Evolutionary conservation across 1,139 yeast species (phyloP), one percentile per base, ranked within the genome.

Genomic region (Nakaseomyces kungkrabaensis): DNA sequence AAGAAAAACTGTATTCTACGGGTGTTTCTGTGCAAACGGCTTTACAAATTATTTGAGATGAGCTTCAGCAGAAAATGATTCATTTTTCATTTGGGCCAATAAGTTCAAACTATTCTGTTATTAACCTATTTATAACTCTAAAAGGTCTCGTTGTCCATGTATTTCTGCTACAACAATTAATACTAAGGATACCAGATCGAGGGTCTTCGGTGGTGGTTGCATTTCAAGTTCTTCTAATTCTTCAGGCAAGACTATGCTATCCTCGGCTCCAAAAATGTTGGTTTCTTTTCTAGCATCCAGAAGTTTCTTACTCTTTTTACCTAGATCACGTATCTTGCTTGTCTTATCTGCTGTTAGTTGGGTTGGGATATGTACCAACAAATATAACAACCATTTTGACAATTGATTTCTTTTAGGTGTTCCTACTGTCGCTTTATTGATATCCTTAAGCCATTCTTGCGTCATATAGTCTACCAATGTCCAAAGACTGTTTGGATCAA

Each of bases 321-420:
- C 67, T 32, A 63, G 46, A 25, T 54, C 58, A 47, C 68, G 53
- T 31, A 64, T 36, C 4, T 52, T 51, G 48, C 67, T 63, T 4
- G 56, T 54, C 25, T 56, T 52, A 1, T 51, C 59, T 4, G 67
- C 64, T 7, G 61, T 57, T n/a, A 63, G 24, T 10, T 53, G 51
- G 3, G 42, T 46, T 3, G 65, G 65, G n/a, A 63, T 45, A 48
- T 59, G 59, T 9, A 62, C 29, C 8, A 64, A 43, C 3, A 58
- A 50, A 48, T 60, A 63, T 7, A 64, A 49, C 10, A 62, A 50
- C 68, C 68, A 65, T 46, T 56, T 54, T 1, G 54, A 51, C 13
- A 63, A 42, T 25, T 36, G 32, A n/a, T 13, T 45, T 27, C 29
- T 34, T 9, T 50, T 50, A 3, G 38, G 36, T 1, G 52, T 46